phyloP scores from a whole-genome alignment of 352 stramenopile genomes.

The Phytophthora fragariae region DNA sequence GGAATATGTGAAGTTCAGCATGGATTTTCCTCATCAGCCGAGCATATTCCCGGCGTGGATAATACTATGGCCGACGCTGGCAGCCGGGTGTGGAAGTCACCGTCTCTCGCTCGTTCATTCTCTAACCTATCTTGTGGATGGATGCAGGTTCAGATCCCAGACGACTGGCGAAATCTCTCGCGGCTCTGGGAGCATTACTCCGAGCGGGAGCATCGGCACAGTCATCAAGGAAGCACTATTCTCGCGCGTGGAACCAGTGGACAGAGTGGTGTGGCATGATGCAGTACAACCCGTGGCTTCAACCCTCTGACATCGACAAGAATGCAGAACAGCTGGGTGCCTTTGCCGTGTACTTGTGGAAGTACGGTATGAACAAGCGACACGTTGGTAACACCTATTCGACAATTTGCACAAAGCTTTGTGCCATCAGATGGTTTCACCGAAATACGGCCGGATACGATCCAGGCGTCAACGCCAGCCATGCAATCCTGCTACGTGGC shows the following conservation, averaged over 20 bases:
- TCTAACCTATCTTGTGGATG: neutral
- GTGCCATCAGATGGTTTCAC: neutral
- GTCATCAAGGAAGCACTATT: neutral
- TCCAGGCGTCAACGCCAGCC: neutral
- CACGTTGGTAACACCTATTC: neutral
- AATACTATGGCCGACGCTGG: no score
- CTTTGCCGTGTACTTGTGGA: neutral
- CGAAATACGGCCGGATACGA: neutral
- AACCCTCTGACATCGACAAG: neutral
- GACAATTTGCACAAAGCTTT: neutral
- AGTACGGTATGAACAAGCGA: neutral
- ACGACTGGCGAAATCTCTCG: neutral
- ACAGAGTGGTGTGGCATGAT: neutral
- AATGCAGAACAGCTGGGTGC: neutral
- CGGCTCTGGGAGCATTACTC: neutral
- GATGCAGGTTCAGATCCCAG: neutral
- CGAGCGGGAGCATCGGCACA: neutral
- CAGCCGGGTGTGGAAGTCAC: no score
- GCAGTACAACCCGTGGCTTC: neutral
- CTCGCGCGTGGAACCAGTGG: neutral
- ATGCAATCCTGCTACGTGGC: neutral
- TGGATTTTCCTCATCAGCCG: no score
- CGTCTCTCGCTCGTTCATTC: neutral
- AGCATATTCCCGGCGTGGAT: no score
- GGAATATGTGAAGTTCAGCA: no score